Percentiles rank a stretch among this genome's conserved stretches.
These are phyloP conservation scores for Jatropha podagrica DNA, from an alignment of 441 rosid genomes.

Conservation along the genomic window DNA sequence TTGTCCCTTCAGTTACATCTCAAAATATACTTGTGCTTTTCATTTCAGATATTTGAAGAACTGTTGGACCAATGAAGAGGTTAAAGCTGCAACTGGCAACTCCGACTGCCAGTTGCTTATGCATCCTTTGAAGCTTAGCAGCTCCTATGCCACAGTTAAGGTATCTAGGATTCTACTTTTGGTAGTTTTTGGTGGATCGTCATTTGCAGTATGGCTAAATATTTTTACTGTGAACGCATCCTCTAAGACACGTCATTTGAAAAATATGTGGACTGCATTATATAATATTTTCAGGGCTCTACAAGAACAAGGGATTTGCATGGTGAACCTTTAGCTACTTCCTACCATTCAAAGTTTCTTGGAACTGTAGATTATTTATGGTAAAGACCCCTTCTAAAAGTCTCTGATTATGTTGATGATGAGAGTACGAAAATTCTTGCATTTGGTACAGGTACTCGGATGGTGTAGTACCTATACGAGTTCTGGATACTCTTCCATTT, in stretches of 20 bases:
- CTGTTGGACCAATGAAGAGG: constrained; percentile 59
- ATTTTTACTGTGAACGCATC: not conserved
- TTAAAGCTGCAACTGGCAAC: constrained; percentile 54
- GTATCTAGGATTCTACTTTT: constrained; percentile 27
- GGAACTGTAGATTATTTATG: constrained; percentile 89
- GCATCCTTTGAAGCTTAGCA: constrained; percentile 62
- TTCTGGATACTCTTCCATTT: constrained; percentile 69
- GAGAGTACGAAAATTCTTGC: not conserved
- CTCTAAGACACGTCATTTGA: not conserved
- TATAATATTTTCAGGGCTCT: constrained; percentile 46
- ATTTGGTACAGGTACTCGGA: constrained; percentile 55
- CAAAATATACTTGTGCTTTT: not conserved
- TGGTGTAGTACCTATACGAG: constrained; percentile 57
- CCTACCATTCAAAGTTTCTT: constrained; percentile 71
- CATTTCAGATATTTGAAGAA: constrained; percentile 39
- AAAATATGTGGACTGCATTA: not conserved
- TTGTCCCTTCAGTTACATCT: not conserved
- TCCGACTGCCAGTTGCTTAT: constrained; percentile 39
- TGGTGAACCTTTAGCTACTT: constrained; percentile 80
- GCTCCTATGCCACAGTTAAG: constrained; percentile 62
- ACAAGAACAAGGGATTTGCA: constrained; percentile 41
- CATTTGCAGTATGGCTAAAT: not conserved
- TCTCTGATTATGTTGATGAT: not conserved
- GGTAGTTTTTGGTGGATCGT: not conserved
- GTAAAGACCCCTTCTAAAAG: constrained; percentile 33